Percentiles rank a stretch among this genome's conserved stretches.
Conservation (phyloP, 129 eudicot genomes). For the Scalesia atractyloides region DNA sequence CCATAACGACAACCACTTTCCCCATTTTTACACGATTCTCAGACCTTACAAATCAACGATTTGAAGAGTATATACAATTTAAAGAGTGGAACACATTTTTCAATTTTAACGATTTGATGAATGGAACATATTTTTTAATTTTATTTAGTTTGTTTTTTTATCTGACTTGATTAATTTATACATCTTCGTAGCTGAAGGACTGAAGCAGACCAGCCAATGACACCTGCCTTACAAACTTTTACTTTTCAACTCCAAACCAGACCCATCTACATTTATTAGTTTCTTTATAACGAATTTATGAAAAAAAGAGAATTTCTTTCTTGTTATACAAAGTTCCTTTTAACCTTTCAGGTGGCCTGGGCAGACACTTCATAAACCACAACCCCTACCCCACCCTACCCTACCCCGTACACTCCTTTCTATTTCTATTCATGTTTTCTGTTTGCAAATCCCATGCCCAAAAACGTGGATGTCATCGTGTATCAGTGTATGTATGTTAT, state of each 20-base stretch:
- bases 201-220: conserved; percentile 25
- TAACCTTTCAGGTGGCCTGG: conserved; percentile 28
- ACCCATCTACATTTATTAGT: conserved; percentile 30
- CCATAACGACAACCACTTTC: conserved; percentile 29
- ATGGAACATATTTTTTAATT: no score
- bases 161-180: no score
- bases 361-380: conserved; percentile 35
- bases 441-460: conserved; percentile 22
- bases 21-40: conserved; percentile 11
- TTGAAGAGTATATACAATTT: neutral
- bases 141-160: no score
- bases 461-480: conserved; percentile 20
- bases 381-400: neutral
- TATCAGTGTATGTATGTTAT: conserved; percentile 19
- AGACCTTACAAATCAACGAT: no score
- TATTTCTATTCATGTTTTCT: conserved; percentile 14
- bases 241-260: conserved; percentile 25
- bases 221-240: conserved; percentile 25
- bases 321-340: no score
- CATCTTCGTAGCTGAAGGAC: neutral
- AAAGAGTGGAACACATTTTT: no score
- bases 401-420: neutral
- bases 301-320: no score
- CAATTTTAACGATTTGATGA: no score
- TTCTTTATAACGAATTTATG: no score